Conservation (phyloP, 2,329 filamentous ascomycete genomes). For the Aspergillus fischeri region DNA sequence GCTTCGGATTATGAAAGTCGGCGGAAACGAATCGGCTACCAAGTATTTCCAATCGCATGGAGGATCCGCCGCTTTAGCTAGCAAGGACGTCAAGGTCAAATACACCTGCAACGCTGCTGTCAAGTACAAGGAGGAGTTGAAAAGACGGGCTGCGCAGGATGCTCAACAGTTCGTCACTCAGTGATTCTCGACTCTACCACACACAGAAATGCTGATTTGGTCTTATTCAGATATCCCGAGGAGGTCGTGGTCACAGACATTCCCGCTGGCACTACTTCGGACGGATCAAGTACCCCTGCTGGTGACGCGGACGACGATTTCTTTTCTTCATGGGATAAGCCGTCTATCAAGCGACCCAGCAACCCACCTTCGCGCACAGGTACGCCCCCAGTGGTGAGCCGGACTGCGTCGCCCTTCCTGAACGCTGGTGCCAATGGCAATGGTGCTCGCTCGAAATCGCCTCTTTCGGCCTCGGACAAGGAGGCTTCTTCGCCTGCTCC, state of each 20-base stretch:
- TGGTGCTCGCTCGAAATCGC: slow-evolving; percentile 76
- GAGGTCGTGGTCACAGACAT: slow-evolving; percentile 83
- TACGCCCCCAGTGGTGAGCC: slow-evolving; percentile 75
- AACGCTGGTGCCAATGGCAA: slow-evolving; percentile 65
- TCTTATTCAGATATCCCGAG: slow-evolving; percentile 62
- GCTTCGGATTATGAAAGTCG: slow-evolving; percentile 94
- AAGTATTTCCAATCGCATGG: slow-evolving; percentile 98
- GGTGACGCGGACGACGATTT: slow-evolving; percentile 87
- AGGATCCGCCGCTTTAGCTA: slow-evolving; percentile 85
- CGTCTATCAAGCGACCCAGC: slow-evolving; percentile 90
- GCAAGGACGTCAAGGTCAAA: slow-evolving; percentile 95
- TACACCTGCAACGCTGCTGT: slow-evolving; percentile 89
- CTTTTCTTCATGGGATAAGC: slow-evolving; percentile 99
- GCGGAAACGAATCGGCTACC: slow-evolving; percentile 94
- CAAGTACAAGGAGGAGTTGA: slow-evolving; percentile 97
- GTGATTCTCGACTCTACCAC: neutral
- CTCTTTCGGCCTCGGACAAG: slow-evolving; percentile 59
- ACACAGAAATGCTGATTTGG: slow-evolving; percentile 9
- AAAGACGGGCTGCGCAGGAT: slow-evolving; percentile 77
- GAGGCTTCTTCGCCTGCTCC: slow-evolving; percentile 51
- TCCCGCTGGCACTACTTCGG: slow-evolving; percentile 53
- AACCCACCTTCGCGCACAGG: slow-evolving; percentile 86
- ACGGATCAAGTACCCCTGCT: slow-evolving; percentile 70
- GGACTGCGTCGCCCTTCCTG: slow-evolving; percentile 86
- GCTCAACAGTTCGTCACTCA: slow-evolving; percentile 67